phyloP scores from a whole-genome alignment of 2,329 filamentous ascomycete genomes.

The Xylaria sp. region DNA sequence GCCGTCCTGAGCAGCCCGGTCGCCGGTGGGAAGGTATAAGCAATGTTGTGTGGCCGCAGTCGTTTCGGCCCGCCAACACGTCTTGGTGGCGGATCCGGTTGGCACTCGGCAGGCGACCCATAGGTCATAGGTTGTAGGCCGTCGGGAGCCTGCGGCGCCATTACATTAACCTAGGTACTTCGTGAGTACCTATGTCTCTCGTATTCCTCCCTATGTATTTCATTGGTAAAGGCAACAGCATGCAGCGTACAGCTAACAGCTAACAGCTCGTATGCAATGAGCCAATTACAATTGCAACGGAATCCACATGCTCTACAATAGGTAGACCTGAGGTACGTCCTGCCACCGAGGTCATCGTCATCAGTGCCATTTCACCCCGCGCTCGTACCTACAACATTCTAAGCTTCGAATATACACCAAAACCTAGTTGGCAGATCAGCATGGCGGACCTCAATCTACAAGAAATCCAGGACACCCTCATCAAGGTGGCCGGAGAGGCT shows the following conservation, averaged over 20 bases:
- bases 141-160: slow-evolving; percentile 10
- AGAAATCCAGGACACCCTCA: slow-evolving; percentile 65
- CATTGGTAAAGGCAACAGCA: too few relatives aligned
- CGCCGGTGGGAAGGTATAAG: neutral
- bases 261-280: neutral
- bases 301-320: slow-evolving; percentile 11
- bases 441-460: slow-evolving; percentile 66
- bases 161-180: neutral
- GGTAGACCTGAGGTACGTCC: neutral
- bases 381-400: neutral
- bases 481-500: slow-evolving; percentile 66
- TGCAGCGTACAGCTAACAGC: too few relatives aligned
- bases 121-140: neutral
- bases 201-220: too few relatives aligned
- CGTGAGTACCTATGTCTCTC: too few relatives aligned
- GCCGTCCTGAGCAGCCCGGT: neutral
- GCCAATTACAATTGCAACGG: slow-evolving; percentile 14
- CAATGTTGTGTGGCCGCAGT: slow-evolving; percentile 6
- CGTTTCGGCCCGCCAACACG: slow-evolving; percentile 21
- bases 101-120: slow-evolving; percentile 22
- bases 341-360: neutral
- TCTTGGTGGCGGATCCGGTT: slow-evolving; percentile 32
- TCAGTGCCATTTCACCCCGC: neutral
- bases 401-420: neutral
- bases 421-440: neutral